Evolutionary conservation across 495 filamentous ascomycete species (phyloP).

Genomic region (Antarctomyces pellizariae): DNA sequence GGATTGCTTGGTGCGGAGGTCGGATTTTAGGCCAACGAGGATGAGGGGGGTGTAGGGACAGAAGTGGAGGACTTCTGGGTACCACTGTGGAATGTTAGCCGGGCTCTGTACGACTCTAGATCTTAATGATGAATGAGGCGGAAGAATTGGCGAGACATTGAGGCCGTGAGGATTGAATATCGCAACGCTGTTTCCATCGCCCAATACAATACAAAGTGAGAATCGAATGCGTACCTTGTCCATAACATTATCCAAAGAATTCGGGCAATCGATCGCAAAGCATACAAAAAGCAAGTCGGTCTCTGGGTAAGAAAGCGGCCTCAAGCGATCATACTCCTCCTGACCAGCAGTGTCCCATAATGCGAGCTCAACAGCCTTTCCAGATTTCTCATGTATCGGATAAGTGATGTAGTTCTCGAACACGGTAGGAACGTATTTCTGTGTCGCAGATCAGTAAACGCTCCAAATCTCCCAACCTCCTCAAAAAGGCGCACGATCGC

Average conservation of each 20-base stretch:
- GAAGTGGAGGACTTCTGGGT: slow-evolving; percentile 96
- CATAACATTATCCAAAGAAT: slow-evolving; percentile 92
- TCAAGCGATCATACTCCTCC: slow-evolving; percentile 91
- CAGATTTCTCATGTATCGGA: slow-evolving; percentile 59
- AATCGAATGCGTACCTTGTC: slow-evolving; percentile 57
- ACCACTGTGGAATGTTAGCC: slow-evolving; percentile 42
- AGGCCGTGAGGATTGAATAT: too few species aligned
- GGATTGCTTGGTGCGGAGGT: slow-evolving; percentile 77
- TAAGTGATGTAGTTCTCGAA: slow-evolving; percentile 99
- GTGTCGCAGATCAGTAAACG: slow-evolving; percentile 4
- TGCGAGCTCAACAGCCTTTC: slow-evolving; percentile 86
- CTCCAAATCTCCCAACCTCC: too few species aligned
- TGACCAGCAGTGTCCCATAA: slow-evolving; percentile 98
- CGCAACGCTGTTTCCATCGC: too few species aligned
- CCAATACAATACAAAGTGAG: neutral
- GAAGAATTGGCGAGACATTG: too few species aligned
- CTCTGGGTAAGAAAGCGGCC: slow-evolving; percentile 90
- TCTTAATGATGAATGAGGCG: too few species aligned
- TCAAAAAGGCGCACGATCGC: slow-evolving; percentile 2
- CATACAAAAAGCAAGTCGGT: slow-evolving; percentile 96
- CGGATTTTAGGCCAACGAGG: slow-evolving; percentile 87
- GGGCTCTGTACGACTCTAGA: too few species aligned
- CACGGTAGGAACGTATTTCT: slow-evolving; percentile 99
- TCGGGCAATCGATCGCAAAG: slow-evolving; percentile 97
- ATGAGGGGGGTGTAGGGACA: slow-evolving; percentile 92